Evolutionary conservation across 2,329 filamentous ascomycete species (phyloP).

Genomic region (Cladophialophora yegresii): DNA sequence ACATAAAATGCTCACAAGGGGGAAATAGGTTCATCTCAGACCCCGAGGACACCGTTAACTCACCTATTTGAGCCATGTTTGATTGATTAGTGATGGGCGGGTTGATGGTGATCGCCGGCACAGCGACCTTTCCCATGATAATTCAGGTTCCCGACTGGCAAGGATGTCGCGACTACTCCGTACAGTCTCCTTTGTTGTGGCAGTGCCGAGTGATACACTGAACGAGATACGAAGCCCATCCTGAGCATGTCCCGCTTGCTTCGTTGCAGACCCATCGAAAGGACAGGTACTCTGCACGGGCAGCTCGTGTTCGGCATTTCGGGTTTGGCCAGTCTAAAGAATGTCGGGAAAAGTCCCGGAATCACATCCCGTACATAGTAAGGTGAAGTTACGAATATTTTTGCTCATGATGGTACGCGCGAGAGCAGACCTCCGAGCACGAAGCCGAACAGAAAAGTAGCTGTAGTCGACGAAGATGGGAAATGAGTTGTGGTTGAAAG

Average conservation of each 20-base stretch:
- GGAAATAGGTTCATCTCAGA: neutral
- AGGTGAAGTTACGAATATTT: neutral
- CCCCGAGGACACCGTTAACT: conserved; percentile 7
- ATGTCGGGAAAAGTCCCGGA: conserved; percentile 4
- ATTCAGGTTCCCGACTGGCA: neutral
- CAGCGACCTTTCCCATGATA: neutral
- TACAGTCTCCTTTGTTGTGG: neutral
- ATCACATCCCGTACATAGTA: neutral
- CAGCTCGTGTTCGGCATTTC: conserved; percentile 7
- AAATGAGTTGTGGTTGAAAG: conserved; percentile 5
- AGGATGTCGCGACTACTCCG: neutral
- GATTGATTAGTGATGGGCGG: conserved; percentile 5
- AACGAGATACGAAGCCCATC: neutral
- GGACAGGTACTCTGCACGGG: neutral
- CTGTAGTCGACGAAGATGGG: neutral
- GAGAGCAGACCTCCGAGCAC: neutral
- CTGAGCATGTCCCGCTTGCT: neutral
- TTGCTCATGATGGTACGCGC: neutral
- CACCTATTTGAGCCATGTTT: neutral
- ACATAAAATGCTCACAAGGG: conserved; percentile 2
- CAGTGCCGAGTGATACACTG: neutral
- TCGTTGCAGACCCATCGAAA: neutral
- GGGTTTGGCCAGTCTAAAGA: conserved; percentile 4
- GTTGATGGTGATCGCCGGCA: neutral
- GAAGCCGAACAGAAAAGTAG: neutral